Evolutionary conservation across 495 filamentous ascomycete genomes (phyloP).

Genomic region (Arthonia radiata): DNA sequence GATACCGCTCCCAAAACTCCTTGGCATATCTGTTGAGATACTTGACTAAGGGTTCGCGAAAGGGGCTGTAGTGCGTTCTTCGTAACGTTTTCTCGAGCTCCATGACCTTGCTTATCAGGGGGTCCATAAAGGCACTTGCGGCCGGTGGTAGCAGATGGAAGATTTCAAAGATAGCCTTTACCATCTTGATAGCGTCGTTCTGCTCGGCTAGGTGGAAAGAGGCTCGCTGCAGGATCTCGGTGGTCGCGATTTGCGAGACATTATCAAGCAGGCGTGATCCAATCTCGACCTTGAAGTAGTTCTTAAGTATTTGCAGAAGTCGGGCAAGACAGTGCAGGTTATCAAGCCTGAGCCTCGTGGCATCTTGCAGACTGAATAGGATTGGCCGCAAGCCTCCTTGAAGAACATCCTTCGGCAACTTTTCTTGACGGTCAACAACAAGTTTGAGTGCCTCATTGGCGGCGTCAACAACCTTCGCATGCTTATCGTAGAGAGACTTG

Average conservation of each 20-base stretch:
- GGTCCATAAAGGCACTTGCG: slow-evolving; percentile 71
- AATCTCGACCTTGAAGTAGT: slow-evolving; percentile 98
- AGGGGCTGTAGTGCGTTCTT: slow-evolving; percentile 78
- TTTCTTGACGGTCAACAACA: slow-evolving; percentile 67
- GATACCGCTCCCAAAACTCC: slow-evolving; percentile 52
- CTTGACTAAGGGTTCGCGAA: slow-evolving; percentile 74
- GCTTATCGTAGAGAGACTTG: slow-evolving; percentile 83
- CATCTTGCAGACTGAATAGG: slow-evolving; percentile 83
- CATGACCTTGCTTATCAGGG: slow-evolving; percentile 66
- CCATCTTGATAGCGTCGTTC: slow-evolving; percentile 69
- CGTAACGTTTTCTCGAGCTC: slow-evolving; percentile 69
- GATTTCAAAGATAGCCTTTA: slow-evolving; percentile 81
- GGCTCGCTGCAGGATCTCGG: slow-evolving; percentile 53
- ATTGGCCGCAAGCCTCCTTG: slow-evolving; percentile 89
- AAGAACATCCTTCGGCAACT: slow-evolving; percentile 82
- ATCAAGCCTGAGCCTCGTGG: slow-evolving; percentile 66
- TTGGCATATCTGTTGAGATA: slow-evolving; percentile 83
- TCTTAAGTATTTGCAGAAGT: slow-evolving; percentile 70
- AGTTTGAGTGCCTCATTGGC: slow-evolving; percentile 69
- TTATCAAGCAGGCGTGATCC: slow-evolving; percentile 76
- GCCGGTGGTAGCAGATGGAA: slow-evolving; percentile 83
- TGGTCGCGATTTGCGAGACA: slow-evolving; percentile 72
- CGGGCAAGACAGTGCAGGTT: slow-evolving; percentile 79
- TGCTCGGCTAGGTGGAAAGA: slow-evolving; percentile 90
- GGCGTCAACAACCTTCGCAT: slow-evolving; percentile 74